Conservation (phyloP, 2,329 filamentous ascomycete species). For the Lojkania enalia region DNA sequence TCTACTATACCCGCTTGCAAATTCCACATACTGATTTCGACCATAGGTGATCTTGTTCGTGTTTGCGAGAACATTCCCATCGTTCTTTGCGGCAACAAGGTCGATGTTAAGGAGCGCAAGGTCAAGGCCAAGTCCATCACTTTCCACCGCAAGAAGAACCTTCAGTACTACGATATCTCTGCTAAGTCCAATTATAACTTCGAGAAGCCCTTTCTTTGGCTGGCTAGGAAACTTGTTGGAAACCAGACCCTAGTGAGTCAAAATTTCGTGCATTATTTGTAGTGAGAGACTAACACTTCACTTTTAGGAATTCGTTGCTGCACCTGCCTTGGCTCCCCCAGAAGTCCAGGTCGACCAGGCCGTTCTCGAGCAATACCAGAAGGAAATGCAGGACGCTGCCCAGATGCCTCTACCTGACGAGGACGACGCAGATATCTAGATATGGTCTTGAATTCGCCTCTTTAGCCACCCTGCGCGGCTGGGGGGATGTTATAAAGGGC, state of each 20-base stretch:
- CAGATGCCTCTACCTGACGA: constrained; percentile 89
- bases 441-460: constrained; percentile 15
- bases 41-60: constrained; percentile 88
- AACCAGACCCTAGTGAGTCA: constrained; percentile 79
- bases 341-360: constrained; percentile 86
- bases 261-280: no score
- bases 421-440: constrained; percentile 72
- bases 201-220: constrained; percentile 99
- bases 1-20: constrained; percentile 2
- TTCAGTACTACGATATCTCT: constrained; percentile 99
- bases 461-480: not conserved
- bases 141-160: constrained; percentile 99
- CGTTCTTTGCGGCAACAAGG: constrained; percentile 98
- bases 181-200: constrained; percentile 99
- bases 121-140: constrained; percentile 99
- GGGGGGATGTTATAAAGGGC: not conserved
- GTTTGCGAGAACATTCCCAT: constrained; percentile 99
- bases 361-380: constrained; percentile 78
- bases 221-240: constrained; percentile 96
- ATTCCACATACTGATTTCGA: constrained; percentile 19
- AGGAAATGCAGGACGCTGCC: constrained; percentile 85
- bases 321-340: constrained; percentile 89
- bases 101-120: constrained; percentile 99
- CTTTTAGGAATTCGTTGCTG: constrained; percentile 99
- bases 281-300: no score